Evolutionary conservation across 768 basidiomycete genomes (phyloP).

Genomic region (Kwoniella bestiolae): DNA sequence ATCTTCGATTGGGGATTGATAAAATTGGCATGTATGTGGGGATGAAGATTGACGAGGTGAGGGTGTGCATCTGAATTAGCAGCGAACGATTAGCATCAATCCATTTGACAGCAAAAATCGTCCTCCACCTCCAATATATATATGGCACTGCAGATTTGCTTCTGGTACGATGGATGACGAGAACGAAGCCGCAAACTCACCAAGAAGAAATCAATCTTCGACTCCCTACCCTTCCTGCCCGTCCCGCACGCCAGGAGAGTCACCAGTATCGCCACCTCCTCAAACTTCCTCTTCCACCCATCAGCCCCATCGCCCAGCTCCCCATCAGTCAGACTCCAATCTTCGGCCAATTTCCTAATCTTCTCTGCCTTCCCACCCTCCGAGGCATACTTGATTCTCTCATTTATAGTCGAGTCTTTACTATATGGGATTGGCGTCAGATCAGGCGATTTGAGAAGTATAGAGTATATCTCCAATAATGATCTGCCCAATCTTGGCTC

Average conservation of each 20-base stretch:
- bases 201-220: constrained; percentile 48
- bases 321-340: constrained; percentile 38
- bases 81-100: neutral
- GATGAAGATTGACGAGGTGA: constrained; percentile 48
- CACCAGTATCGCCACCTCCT: constrained; percentile 41
- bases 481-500: constrained; percentile 23
- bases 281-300: constrained; percentile 32
- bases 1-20: constrained; percentile 28
- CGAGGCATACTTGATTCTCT: constrained; percentile 24
- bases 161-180: too few species aligned
- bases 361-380: constrained; percentile 23
- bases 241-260: constrained; percentile 39
- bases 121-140: too few species aligned
- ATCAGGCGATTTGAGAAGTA: constrained; percentile 12
- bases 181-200: constrained; percentile 25
- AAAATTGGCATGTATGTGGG: constrained; percentile 36
- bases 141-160: too few species aligned
- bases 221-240: constrained; percentile 28
- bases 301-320: constrained; percentile 29
- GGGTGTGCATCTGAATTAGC: constrained; percentile 41
- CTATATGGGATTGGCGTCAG: constrained; percentile 31
- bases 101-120: too few species aligned
- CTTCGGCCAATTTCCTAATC: constrained; percentile 22
- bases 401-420: constrained; percentile 31
- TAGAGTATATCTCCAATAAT: constrained; percentile 39